Evolutionary conservation across 2,329 filamentous ascomycete species (phyloP), one percentile per base, ranked within the genome.

Genomic region (Sarocladium brachiariae): DNA sequence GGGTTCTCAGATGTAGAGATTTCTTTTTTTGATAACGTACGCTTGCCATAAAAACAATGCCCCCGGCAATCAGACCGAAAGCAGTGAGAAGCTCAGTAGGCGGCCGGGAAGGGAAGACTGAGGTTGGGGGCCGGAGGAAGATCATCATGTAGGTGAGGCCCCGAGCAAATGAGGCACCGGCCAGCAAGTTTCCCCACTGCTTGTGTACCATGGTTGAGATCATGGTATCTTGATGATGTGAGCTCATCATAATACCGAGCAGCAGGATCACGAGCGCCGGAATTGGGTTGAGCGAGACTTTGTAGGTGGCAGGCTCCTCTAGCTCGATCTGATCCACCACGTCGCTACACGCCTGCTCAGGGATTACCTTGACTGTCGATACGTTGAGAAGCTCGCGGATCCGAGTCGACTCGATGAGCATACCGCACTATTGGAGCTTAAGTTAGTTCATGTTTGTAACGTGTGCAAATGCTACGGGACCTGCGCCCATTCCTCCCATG

Each of bases 211-310:
- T 96, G 57, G 83, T 88, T 9, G 89, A 92, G 43, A 90, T 77
- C 84, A 89, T 89, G 53, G 83, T 87, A 24, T 74, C 66, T 65
- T 96, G 91, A 53, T 92, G 88, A 67, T 97, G 92, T 23, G 87
- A 89, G 62, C 86, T 86, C 92, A 97, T 97, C 87, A 96, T 93
- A 64, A 91, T 80, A 30, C 93, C 93, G 1, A 96, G 75, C 1
- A 96, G 74, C 52, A 96, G 74, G 57, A 97, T 92, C 46, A 96
- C 80, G 3, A 97, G 74, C 1, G 84, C 88, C 0, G 92, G 93
- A 58, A 97, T 80, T 1, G 91, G 92, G 65, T 97, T 96, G 63
- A 93, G 75, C 1, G 91, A 88, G 56, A 90, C 80, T 11, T 73
- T 70, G 65, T 95, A 91, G 8, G 81, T 80, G 50, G 74, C 76